Conservation (phyloP, 441 rosid species). For the Raphanus hybrid region DNA sequence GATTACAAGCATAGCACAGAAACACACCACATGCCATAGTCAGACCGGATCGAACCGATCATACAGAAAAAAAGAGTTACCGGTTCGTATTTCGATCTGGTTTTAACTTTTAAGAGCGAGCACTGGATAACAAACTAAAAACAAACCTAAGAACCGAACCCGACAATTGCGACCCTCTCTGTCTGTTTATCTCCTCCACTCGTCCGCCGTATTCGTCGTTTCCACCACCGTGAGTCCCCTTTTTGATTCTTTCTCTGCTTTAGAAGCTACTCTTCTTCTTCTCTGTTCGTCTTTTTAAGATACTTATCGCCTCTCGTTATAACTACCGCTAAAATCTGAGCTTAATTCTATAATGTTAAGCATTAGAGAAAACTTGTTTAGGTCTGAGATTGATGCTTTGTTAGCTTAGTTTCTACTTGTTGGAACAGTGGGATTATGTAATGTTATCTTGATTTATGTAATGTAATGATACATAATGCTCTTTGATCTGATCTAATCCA, state of each 20-base stretch:
- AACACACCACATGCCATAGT: not conserved
- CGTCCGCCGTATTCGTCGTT: constrained; percentile 14
- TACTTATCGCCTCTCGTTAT: not conserved
- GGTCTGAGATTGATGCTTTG: constrained; percentile 20
- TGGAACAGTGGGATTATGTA: not conserved
- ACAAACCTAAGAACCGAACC: not conserved
- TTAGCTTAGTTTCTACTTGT: not conserved
- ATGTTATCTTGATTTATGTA: not conserved
- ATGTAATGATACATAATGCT: constrained; percentile 5
- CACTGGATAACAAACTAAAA: not conserved
- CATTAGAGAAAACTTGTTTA: not conserved
- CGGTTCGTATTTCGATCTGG: not conserved
- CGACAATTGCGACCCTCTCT: constrained; percentile 10
- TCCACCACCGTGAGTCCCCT: constrained; percentile 16
- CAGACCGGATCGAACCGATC: not conserved
- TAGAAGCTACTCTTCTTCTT: not conserved
- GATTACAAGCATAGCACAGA: not conserved
- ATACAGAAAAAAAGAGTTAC: not conserved
- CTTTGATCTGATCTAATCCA: constrained; percentile 7
- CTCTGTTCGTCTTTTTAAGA: not conserved
- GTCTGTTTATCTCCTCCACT: not conserved
- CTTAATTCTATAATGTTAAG: not conserved
- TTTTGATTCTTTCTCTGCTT: constrained; percentile 6
- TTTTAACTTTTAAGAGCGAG: not conserved
- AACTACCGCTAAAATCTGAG: not conserved